Conservation (phyloP, 169 alveolate genomes). For the Perkinsus olseni region DNA sequence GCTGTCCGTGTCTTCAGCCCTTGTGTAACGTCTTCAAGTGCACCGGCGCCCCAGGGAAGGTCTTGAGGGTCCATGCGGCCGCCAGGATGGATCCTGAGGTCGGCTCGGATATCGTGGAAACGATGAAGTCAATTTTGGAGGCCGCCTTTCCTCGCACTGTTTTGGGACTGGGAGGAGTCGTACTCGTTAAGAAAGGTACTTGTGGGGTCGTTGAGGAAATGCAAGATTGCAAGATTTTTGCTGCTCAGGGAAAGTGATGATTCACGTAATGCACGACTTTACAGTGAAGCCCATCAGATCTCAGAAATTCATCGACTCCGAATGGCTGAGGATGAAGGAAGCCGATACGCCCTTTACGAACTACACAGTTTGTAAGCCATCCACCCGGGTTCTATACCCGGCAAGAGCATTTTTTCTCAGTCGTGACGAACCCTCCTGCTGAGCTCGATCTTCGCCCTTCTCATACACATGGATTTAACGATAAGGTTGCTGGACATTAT, state of each 20-base stretch:
- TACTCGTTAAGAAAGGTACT: not conserved
- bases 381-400: not conserved
- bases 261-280: not conserved
- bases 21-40: not conserved
- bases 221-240: not conserved
- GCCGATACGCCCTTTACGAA: not conserved
- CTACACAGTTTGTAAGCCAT: not conserved
- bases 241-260: not conserved
- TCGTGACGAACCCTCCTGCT: not conserved
- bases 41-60: not conserved
- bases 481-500: not conserved
- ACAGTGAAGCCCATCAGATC: not conserved
- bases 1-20: not conserved
- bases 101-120: not conserved
- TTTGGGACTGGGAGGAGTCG: not conserved
- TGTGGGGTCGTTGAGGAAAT: no score
- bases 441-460: not conserved
- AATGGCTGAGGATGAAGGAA: not conserved
- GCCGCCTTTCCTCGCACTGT: not conserved
- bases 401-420: not conserved
- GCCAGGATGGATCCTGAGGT: not conserved
- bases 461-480: not conserved
- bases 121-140: not conserved
- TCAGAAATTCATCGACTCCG: not conserved
- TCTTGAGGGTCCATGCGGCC: not conserved